Base-by-base conservation (phyloP, 768 basidiomycete species). In the Mycena kentingensis region DNA sequence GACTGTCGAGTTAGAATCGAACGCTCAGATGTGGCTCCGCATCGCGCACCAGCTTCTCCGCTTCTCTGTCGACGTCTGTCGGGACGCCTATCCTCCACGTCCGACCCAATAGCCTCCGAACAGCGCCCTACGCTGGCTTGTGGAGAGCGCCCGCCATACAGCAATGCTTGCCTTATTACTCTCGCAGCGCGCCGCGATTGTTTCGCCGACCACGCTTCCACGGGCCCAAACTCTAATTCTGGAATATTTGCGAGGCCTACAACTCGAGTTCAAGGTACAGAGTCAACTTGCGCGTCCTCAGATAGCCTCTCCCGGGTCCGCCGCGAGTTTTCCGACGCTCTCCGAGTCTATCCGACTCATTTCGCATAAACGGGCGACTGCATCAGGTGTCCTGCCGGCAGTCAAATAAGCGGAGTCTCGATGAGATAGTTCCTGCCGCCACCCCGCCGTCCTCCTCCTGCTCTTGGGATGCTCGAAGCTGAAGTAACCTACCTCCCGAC, bases 401-500 rank as follows among this genome's bases (percentile, higher is more conserved):
- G 37, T 50, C 54, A 45, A 42, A 57, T 57, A 57, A 29, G n/a
- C 34, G 48, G 36, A 28, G 35, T 15, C 29, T 46, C 35, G 7
- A 57, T 57, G 51, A 32, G 21, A 37, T 49, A 39, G 47, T 44
- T 45, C 41, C 39, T 48, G 22, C 47, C 43, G 15, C 50, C 15
- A 45, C 35, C 39, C 3, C 28, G 32, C 28, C 35, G 18, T 13
- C n/a, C 15, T 26, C 12, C 19, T 5, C 46, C 18, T 10, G 41
- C 41, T 19, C 26, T 29, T 15, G 19, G 22, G 29, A 59, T 59
- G 58, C 54, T 46, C 4, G 58, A 59, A 28, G 54, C 55, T 46
- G 37, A 53, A 16, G 55, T 76, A 22, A 64, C 63, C 45, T 71
- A 77, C 48, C 65, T 69, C 24, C 78, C 79, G 15, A 62, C 69